Base-by-base conservation (phyloP, 2,329 filamentous ascomycete species). In the Nothomitra cinnamomea region DNA sequence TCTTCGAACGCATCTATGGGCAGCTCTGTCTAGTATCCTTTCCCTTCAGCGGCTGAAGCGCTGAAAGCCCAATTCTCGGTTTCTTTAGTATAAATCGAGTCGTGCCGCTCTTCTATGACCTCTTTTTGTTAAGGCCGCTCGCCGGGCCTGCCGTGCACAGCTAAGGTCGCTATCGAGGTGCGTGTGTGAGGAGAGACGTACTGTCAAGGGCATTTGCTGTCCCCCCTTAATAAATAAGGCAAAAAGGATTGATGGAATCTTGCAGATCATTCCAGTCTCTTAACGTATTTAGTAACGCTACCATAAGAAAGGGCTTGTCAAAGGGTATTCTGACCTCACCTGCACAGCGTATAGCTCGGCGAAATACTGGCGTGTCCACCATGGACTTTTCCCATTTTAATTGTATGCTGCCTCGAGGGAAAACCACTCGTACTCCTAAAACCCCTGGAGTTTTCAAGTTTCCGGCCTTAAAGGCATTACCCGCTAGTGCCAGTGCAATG, bases 141-240 rank as follows among this genome's bases (percentile, higher is more conserved):
- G 40, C 15, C 40, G 15, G 15, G 40, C 40, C 40, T 42, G 40
- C 15, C 40, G 15, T 42, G 15, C 15, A n/a, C 15, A 42, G n/a
- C 15, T 42, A 6, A 42, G 40, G 40, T 42, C 15, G 21, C 40
- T 42, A 42, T n/a, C 15, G 40, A 42, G 40, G 40, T 42, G n/a
- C 21, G 15, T 42, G 15, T 42, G 36, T 24, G n/a, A 28, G 24
- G 25, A 52, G 10, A 22, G 21, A 52, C 50, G 13, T 21, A 52
- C 50, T 42, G 17, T 52, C 24, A n/a, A 52, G 13, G 17, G 32
- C 13, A 42, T 52, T 52, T 36, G 10, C 50, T 17, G 50, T 52
- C 17, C 25, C 50, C 41, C 50, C 17, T 36, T 24, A 45, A 52
- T 28, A 52, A 52, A 42, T 52, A 52, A 36, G 25, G 13, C n/a